These are phyloP conservation scores for Termitomyces titanicus DNA, from an alignment of 768 basidiomycete genomes.

Conservation along the genomic window DNA sequence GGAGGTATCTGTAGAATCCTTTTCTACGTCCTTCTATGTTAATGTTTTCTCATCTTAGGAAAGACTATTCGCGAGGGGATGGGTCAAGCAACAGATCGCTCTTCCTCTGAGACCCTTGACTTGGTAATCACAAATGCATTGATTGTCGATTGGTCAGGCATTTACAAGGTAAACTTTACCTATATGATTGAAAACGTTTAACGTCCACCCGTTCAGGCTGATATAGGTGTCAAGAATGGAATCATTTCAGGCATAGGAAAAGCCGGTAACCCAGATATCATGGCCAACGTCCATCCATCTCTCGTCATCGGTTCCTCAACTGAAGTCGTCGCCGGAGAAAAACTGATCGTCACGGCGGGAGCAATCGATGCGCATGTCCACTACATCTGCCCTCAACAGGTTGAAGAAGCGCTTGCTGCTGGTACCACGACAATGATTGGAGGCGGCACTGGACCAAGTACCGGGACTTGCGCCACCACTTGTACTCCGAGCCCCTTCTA, in stretches of 20 bases:
- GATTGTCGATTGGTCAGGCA: conserved; percentile 92
- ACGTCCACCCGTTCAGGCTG: conserved; percentile 53
- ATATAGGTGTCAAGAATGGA: conserved; percentile 88
- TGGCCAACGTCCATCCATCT: conserved; percentile 69
- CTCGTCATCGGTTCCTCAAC: conserved; percentile 89
- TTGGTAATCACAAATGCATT: conserved; percentile 94
- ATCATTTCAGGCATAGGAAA: conserved; percentile 89
- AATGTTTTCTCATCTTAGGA: conserved; percentile 45
- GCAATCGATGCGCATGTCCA: conserved; percentile 91
- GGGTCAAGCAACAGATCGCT: conserved; percentile 83
- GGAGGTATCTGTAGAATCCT: conserved; percentile 53
- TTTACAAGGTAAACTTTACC: conserved; percentile 68
- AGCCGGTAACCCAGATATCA: conserved; percentile 93
- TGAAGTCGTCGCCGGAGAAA: conserved; percentile 95
- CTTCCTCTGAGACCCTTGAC: conserved; percentile 70
- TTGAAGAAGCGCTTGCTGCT: conserved; percentile 75
- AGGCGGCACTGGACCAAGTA: conserved; percentile 92
- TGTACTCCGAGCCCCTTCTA: conserved; percentile 92
- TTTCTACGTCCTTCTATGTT: background rate
- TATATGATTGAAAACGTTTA: background rate
- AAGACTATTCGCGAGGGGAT: conserved; percentile 96
- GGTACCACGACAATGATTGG: conserved; percentile 95
- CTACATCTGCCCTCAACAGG: conserved; percentile 93
- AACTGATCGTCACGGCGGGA: conserved; percentile 90
- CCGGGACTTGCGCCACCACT: conserved; percentile 89